Base-by-base conservation (phyloP, 495 filamentous ascomycete genomes). In the Symbiotaphrina buchneri region DNA sequence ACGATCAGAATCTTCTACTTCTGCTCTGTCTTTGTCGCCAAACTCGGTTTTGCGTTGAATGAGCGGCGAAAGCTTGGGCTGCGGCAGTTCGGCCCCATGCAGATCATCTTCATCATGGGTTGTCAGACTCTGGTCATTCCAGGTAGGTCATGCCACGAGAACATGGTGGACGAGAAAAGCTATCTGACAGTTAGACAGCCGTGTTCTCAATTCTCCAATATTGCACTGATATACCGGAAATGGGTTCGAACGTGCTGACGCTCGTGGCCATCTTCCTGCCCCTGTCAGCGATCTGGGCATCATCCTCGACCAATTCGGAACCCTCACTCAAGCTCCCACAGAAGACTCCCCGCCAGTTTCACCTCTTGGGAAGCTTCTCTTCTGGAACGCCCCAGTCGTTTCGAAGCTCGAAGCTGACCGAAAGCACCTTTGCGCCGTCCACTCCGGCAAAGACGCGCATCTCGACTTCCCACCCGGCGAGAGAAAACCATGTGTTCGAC, bases 121-220 rank as follows among this genome's bases (percentile, higher is more conserved):
- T 74, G 65, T 36, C 74, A 79, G 48, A 79, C 74, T 13, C 63
- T 93, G 60, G 43, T 83, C 19, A 54, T 87, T 31, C 83, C 83
- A 38, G 65, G 78, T 80, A 61, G 34, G 22, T 27, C 38, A 7
- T 26, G 8, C 21, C 25, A n/a, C n/a, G n/a, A n/a, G n/a, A n/a
- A n/a, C n/a, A n/a, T n/a, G n/a, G n/a, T n/a, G n/a, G n/a, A n/a
- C n/a, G n/a, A n/a, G n/a, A n/a, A n/a, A n/a, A n/a, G n/a, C n/a
- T n/a, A n/a, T n/a, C 38, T 47, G 34, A 45, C 22, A 31, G 36
- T 6, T 28, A 18, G 7, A 18, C 44, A 71, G 79, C 74, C 13
- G 44, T 83, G 38, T 80, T 91, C 47, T 65, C 69, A 1, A 58
- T 66, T 37, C 45, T 81, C 13, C 60, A 79, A 37, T 80, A 63